These are phyloP conservation scores for Acanthamoeba lugdunensis DNA, from an alignment of 208 protist genomes.

Conservation along the genomic window DNA sequence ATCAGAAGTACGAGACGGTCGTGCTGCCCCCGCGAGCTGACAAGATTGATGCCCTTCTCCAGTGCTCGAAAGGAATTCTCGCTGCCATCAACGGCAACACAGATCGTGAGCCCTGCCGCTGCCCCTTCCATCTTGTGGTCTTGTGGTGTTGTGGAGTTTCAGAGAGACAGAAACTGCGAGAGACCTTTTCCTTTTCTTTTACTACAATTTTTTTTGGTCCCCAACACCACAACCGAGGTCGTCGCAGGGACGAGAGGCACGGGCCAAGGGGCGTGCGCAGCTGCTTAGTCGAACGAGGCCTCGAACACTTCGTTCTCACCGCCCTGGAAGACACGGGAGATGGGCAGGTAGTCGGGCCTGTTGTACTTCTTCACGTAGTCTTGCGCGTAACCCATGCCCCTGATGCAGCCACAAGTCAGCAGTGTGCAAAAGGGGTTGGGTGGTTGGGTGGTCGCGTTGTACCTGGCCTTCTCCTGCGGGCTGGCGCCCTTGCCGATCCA, in stretches of 20 bases:
- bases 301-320: conserved; percentile 52
- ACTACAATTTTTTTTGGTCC: no score
- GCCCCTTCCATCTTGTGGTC: no score
- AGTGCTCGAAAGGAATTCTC: conserved; percentile 49
- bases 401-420: not conserved
- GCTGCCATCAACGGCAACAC: conserved; percentile 40
- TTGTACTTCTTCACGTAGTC: conserved; percentile 61
- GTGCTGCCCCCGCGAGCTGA: not conserved
- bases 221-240: no score
- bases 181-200: no score
- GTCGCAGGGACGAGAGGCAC: no score
- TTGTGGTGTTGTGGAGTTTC: no score
- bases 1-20: conserved; percentile 31
- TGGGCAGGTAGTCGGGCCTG: conserved; percentile 57
- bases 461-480: conserved; percentile 36
- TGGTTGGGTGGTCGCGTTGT: no score
- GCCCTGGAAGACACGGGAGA: conserved; percentile 53
- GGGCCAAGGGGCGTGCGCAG: no score
- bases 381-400: conserved; percentile 50
- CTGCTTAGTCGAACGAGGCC: not conserved
- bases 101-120: not conserved
- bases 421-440: no score
- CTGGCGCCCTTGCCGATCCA: conserved; percentile 79
- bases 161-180: no score
- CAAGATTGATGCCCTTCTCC: conserved; percentile 18